Percentiles rank a stretch among this genome's conserved stretches.
Conservation (phyloP, 2,329 filamentous ascomycete species). For the Didymella exigua region DNA sequence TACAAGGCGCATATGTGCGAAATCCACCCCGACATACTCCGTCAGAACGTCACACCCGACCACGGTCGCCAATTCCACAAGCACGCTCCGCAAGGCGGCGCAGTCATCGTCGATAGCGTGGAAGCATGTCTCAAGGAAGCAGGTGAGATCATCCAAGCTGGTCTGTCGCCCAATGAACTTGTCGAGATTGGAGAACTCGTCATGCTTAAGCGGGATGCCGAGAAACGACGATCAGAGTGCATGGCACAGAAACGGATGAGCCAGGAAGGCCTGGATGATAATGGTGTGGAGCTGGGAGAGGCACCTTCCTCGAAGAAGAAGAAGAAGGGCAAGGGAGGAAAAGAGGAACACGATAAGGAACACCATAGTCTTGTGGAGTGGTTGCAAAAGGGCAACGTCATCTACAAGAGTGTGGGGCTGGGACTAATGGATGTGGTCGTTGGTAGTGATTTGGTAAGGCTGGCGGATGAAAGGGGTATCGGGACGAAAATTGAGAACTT, state of each 20-base stretch:
- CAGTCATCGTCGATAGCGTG: slow-evolving; percentile 70
- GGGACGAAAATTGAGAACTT: slow-evolving; percentile 61
- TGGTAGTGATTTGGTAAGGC: slow-evolving; percentile 61
- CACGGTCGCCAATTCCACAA: slow-evolving; percentile 69
- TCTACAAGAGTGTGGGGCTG: slow-evolving; percentile 72
- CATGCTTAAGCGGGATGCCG: slow-evolving; percentile 64
- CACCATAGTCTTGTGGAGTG: slow-evolving; percentile 59
- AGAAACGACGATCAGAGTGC: slow-evolving; percentile 41
- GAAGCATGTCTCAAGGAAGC: slow-evolving; percentile 81
- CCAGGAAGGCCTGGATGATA: slow-evolving; percentile 61
- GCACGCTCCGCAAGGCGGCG: slow-evolving; percentile 63
- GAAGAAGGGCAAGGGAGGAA: slow-evolving; percentile 52
- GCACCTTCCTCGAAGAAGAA: slow-evolving; percentile 77
- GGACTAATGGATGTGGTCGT: slow-evolving; percentile 72
- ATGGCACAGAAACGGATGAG: slow-evolving; percentile 42
- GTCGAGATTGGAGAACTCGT: slow-evolving; percentile 86
- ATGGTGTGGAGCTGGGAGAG: slow-evolving; percentile 72
- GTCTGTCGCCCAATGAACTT: slow-evolving; percentile 73
- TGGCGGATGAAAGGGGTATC: slow-evolving; percentile 62
- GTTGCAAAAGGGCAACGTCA: slow-evolving; percentile 67
- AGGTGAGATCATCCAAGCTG: slow-evolving; percentile 83
- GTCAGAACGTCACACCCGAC: slow-evolving; percentile 63
- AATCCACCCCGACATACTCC: slow-evolving; percentile 76
- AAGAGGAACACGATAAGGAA: slow-evolving; percentile 39
- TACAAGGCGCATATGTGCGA: slow-evolving; percentile 80